Base-by-base conservation (phyloP, 352 stramenopile species). In the Globisporangium lucens region DNA sequence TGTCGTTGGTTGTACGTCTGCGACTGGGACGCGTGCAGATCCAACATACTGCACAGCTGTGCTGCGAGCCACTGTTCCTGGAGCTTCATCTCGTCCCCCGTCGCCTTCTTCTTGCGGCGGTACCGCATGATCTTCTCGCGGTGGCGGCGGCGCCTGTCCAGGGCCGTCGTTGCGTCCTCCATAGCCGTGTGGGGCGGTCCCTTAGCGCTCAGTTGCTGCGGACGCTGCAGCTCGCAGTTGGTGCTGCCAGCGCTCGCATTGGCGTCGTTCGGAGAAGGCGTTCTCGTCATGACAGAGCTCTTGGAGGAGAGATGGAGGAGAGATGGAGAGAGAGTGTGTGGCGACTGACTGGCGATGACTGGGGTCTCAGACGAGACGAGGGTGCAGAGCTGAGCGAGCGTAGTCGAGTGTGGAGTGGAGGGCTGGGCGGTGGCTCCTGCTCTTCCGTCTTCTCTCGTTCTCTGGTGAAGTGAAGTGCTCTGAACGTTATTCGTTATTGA, bases 121-220 rank as follows among this genome's bases (percentile, higher is more conserved):
- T 79, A 82, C 61, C 76, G 75, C 27, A 82, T 68, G 73, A 82
- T 82, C 63, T 82, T 82, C 66, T 82, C 75, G 20, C 75, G 75
- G 64, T 82, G 75, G n/a, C 77, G 73, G 52, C 77, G 67, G 9
- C 70, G 70, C 15, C 27, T 24, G 7, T 35, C 22, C n/a, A 35
- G 41, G 10, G 35, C 2, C 36, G 52, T 5, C 36, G 52, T 53
- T 12, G 38, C 12, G 12, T 46, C 38, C 38, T 46, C 38, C 12
- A 4, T 2, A 4, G 12, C 12, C 5, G 12, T 15, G 15, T 17
- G 57, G 22, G 17, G 0, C 9, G 8, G 13, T 24, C 4, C 12
- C 13, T 46, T 17, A 2, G 13, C 38, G 38, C 15, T 17, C 12
- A 46, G 12, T 46, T 6, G 38, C 12, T 46, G 38, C 10, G 15